A percentile compares a stretch with the other conserved stretches of the same genome.
These are phyloP conservation scores for Cornus suecica DNA, from an alignment of 148 eudicot species.

Conservation along the genomic window DNA sequence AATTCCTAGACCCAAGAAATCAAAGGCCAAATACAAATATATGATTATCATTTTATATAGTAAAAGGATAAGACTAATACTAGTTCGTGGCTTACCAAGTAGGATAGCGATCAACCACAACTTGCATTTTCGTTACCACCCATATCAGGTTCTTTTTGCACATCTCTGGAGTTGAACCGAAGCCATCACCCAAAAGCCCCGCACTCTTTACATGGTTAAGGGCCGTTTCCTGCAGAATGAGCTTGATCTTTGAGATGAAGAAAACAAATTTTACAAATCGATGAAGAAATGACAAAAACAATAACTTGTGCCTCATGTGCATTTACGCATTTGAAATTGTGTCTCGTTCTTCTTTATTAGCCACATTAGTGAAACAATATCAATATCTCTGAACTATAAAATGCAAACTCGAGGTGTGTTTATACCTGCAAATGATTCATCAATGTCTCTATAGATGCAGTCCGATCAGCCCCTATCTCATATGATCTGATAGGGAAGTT, in stretches of 20 bases:
- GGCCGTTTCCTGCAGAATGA: constrained; percentile 77
- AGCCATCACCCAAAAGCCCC: constrained; percentile 85
- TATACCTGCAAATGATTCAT: constrained; percentile 99
- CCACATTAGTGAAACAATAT: neutral
- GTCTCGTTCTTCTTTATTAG: neutral
- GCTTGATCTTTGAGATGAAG: constrained; percentile 10
- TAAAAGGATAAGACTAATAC: neutral
- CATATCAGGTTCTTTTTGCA: constrained; percentile 80
- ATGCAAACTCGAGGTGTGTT: neutral
- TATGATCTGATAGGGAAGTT: constrained; percentile 90
- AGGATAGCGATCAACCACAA: constrained; percentile 87
- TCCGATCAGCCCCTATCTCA: constrained; percentile 96
- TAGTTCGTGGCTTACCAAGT: constrained; percentile 58
- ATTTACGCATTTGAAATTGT: neutral
- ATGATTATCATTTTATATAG: neutral
- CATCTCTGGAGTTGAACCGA: constrained; percentile 99
- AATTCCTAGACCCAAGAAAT: neutral
- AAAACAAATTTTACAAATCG: neutral
- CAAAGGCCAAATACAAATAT: neutral
- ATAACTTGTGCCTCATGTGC: neutral
- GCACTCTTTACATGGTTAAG: constrained; percentile 87
- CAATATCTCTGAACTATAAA: neutral
- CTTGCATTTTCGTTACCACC: constrained; percentile 95
- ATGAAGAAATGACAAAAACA: neutral
- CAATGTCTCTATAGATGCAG: constrained; percentile 92